phyloP scores from a whole-genome alignment of 2,329 filamentous ascomycete genomes.

The Mycosphaerelloides madeirae region DNA sequence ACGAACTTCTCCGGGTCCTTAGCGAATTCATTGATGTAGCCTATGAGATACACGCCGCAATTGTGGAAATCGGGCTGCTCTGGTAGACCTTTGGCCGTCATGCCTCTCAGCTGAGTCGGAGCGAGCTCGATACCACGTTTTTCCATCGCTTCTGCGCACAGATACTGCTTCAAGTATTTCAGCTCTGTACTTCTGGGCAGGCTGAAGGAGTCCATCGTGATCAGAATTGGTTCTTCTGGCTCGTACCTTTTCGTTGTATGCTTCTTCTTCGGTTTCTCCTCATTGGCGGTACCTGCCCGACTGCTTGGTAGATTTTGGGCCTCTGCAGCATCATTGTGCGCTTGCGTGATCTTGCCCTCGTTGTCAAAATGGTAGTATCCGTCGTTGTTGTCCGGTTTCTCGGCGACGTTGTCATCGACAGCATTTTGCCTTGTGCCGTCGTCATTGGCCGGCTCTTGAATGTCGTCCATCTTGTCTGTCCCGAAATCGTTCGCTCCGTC shows the following conservation, averaged over 20 bases:
- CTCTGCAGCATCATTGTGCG: not conserved
- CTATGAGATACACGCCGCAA: slow-evolving; percentile 81
- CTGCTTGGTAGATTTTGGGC: not conserved
- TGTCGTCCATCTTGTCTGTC: slow-evolving; percentile 2
- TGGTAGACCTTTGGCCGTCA: slow-evolving; percentile 72
- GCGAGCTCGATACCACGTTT: slow-evolving; percentile 52
- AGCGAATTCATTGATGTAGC: slow-evolving; percentile 79
- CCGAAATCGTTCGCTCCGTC: not conserved
- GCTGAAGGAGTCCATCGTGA: slow-evolving; percentile 85
- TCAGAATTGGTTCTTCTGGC: slow-evolving; percentile 57
- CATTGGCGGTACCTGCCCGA: not conserved
- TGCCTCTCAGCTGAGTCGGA: slow-evolving; percentile 48
- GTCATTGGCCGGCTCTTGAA: not conserved
- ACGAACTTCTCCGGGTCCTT: slow-evolving; percentile 68
- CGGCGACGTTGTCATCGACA: not conserved
- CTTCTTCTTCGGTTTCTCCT: slow-evolving; percentile 16
- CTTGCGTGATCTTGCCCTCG: slow-evolving; percentile 8
- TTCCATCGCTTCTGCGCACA: slow-evolving; percentile 65
- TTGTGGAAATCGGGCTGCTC: slow-evolving; percentile 79
- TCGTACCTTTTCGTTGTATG: slow-evolving; percentile 29
- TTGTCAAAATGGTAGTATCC: slow-evolving; percentile 12
- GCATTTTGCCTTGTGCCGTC: not conserved
- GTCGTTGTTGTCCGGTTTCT: not conserved
- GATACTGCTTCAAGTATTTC: slow-evolving; percentile 67
- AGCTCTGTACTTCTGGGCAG: slow-evolving; percentile 59